Base-by-base conservation (phyloP, 2,329 filamentous ascomycete species). In the Thermochaetoides dissita region DNA sequence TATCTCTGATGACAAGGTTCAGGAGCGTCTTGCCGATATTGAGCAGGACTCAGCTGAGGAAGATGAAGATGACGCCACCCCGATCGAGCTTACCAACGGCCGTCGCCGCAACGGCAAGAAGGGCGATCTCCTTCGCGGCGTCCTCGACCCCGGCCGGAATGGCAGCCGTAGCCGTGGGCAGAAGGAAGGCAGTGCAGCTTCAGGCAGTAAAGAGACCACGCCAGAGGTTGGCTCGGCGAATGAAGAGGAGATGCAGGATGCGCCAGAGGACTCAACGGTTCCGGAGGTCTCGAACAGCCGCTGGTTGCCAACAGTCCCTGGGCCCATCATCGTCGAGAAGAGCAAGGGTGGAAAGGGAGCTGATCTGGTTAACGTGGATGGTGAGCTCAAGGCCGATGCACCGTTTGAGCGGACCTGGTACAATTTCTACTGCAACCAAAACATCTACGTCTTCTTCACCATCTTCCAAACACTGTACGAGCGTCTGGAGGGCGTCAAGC, bases 361-460 rank as follows among this genome's bases (percentile, higher is more conserved):
- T 28, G 65, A 65, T 53, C 66, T 64, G 56, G 68, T 65, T 60
- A 75, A 68, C 56, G 71, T 66, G 34, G 76, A 74, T 51, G 75
- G 71, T 56, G 78, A 71, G 62, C 74, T 74, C 53, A 89, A 72
- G 68, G 82, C 64, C 46, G 86, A 94, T 47, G 83, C 87, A 40
- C 79, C 84, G 44, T 94, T 91, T 62, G 72, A 73, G 51, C 83
- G 88, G 37, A 78, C 79, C 8, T 79, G 76, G 62, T 94, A 86
- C 66, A 89, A 89, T 57, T 77, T 96, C 58, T 98, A 93, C 65
- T 81, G 81, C 59, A 96, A 95, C 59, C 76, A 86, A 54, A 85
- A 82, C 3, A 81, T 98, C 46, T 94, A 87, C 58, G 88, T 91
- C 62, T 96, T 98, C 69, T 83, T 98, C 66, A 84, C 82, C 52